These are phyloP conservation scores for Mycosphaerella sp. DNA, from an alignment of 2,329 filamentous ascomycete species.

Conservation along the genomic window DNA sequence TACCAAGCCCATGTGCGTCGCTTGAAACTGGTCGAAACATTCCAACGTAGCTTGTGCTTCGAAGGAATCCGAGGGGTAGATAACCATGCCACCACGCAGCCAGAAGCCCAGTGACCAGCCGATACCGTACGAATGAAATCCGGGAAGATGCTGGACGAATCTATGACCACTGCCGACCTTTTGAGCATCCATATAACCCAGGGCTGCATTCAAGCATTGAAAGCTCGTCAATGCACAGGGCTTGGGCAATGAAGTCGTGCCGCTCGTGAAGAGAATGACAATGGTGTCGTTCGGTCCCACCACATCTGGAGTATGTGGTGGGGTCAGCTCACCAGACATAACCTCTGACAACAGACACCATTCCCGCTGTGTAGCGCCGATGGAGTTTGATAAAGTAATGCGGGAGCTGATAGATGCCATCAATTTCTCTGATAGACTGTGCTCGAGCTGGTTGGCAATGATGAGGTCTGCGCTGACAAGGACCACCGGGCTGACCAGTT, in stretches of 20 bases:
- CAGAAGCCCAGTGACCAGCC: constrained; percentile 30
- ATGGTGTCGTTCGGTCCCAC: constrained; percentile 30
- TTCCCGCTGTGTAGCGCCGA: constrained; percentile 16
- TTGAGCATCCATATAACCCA: constrained; percentile 26
- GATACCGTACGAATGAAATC: constrained; percentile 32
- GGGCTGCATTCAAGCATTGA: constrained; percentile 35
- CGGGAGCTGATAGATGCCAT: constrained; percentile 24
- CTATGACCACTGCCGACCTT: constrained; percentile 27
- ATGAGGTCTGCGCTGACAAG: constrained; percentile 25
- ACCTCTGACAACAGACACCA: constrained; percentile 27
- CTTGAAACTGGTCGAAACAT: constrained; percentile 30
- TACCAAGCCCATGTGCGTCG: constrained; percentile 32
- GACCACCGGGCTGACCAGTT: constrained; percentile 27
- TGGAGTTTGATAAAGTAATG: constrained; percentile 21
- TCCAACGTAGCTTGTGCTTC: constrained; percentile 31
- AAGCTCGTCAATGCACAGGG: constrained; percentile 40
- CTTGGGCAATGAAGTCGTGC: constrained; percentile 46
- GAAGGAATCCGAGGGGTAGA: constrained; percentile 31
- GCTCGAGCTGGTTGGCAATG: constrained; percentile 28
- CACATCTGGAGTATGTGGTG: constrained; percentile 30
- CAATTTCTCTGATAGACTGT: constrained; percentile 24
- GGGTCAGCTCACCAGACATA: constrained; percentile 30
- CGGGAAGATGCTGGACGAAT: constrained; percentile 30
- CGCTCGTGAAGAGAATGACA: constrained; percentile 46
- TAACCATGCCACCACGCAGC: constrained; percentile 25